Evolutionary conservation across 345 rosid species (phyloP), one percentile per base, ranked within the genome.

Genomic region (Rubroshorea leprosula): DNA sequence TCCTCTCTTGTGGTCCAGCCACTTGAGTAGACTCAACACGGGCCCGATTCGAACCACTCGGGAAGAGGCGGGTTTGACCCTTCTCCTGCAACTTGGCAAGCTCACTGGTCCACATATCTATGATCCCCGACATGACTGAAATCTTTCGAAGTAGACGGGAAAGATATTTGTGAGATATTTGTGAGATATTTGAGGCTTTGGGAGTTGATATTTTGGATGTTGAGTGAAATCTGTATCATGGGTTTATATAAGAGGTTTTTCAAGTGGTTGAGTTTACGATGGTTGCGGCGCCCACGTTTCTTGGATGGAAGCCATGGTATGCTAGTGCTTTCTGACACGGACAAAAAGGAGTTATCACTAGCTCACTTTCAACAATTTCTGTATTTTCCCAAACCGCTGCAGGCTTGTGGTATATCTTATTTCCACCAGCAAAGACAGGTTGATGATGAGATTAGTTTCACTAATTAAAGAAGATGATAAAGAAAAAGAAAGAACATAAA

Each of bases 21-120:
- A 41, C 38, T 44, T 60, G 46, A 10, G 11, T 14, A 3, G 56
- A 35, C 64, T 61, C 17, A n/a, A n/a, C n/a, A n/a, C n/a, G n/a
- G n/a, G n/a, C n/a, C n/a, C n/a, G n/a, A n/a, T n/a, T n/a, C n/a
- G n/a, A n/a, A n/a, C n/a, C n/a, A n/a, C n/a, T n/a, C n/a, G n/a
- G n/a, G n/a, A n/a, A n/a, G n/a, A n/a, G n/a, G n/a, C n/a, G n/a
- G n/a, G n/a, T n/a, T n/a, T n/a, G n/a, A n/a, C n/a, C n/a, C n/a
- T n/a, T n/a, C n/a, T n/a, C n/a, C n/a, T n/a, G n/a, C n/a, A n/a
- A n/a, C n/a, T n/a, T n/a, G n/a, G n/a, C n/a, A n/a, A n/a, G n/a
- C n/a, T n/a, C n/a, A n/a, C n/a, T n/a, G n/a, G n/a, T n/a, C n/a
- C n/a, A n/a, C n/a, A n/a, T n/a, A n/a, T n/a, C n/a, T n/a, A n/a